Conservation (phyloP, 2,329 filamentous ascomycete genomes). For the Setomelanomma holmii region DNA sequence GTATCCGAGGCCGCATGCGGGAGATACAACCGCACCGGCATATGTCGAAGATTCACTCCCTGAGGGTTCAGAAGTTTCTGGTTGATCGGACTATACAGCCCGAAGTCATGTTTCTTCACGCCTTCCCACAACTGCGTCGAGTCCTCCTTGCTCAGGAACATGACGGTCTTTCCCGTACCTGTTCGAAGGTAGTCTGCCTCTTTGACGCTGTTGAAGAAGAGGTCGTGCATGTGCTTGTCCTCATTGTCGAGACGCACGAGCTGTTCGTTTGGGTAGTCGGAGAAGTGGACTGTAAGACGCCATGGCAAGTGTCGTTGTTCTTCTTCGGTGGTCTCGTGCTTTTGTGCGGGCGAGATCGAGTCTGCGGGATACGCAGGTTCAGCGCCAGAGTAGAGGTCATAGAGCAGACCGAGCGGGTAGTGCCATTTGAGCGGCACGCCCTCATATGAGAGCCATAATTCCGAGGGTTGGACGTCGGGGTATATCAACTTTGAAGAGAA, state of each 20-base stretch:
- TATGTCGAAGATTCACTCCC: slow-evolving; percentile 73
- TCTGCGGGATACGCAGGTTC: slow-evolving; percentile 51
- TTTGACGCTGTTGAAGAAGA: slow-evolving; percentile 74
- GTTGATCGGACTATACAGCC: slow-evolving; percentile 76
- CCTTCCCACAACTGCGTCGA: slow-evolving; percentile 83
- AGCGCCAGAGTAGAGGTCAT: slow-evolving; percentile 70
- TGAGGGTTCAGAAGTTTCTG: slow-evolving; percentile 75
- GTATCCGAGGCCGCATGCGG: slow-evolving; percentile 53
- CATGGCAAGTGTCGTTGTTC: slow-evolving; percentile 59
- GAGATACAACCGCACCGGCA: slow-evolving; percentile 90
- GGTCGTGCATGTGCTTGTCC: slow-evolving; percentile 66
- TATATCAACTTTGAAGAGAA: slow-evolving; percentile 66
- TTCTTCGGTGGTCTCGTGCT: slow-evolving; percentile 24
- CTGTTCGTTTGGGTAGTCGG: slow-evolving; percentile 64
- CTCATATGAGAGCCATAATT: slow-evolving; percentile 72
- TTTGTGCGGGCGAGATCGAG: slow-evolving; percentile 13
- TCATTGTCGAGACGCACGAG: slow-evolving; percentile 64
- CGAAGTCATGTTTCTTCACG: slow-evolving; percentile 78
- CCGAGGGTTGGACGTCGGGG: slow-evolving; percentile 58
- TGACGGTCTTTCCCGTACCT: slow-evolving; percentile 86
- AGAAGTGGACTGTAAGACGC: slow-evolving; percentile 68
- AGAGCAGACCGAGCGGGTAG: slow-evolving; percentile 72
- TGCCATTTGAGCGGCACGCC: slow-evolving; percentile 75
- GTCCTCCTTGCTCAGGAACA: slow-evolving; percentile 84
- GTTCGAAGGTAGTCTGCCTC: slow-evolving; percentile 89